phyloP scores from a whole-genome alignment of 345 rosid species.

The Citrus australasica region DNA sequence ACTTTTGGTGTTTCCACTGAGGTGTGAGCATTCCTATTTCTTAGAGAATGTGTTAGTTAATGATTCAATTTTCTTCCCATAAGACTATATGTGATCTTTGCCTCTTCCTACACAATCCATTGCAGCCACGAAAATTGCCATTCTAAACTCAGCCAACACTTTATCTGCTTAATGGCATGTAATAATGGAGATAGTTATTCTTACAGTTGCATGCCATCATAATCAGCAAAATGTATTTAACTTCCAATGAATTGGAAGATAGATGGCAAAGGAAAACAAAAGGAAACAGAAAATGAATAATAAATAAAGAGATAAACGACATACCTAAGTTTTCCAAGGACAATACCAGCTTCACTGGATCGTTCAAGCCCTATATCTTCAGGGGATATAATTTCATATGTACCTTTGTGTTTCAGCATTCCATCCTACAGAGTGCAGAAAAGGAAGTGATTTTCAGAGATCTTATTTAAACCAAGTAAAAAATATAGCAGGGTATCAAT shows the following conservation, averaged over 20 bases:
- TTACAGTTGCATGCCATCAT: neutral
- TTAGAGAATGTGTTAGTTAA: neutral
- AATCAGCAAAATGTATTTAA: neutral
- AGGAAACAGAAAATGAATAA: neutral
- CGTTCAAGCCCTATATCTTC: constrained; percentile 93
- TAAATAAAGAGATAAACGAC: neutral
- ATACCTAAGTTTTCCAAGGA: constrained; percentile 93
- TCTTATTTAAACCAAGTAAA: neutral
- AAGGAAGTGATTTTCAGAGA: constrained; percentile 4
- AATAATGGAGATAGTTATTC: neutral
- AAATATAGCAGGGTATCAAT: neutral
- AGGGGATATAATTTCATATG: constrained; percentile 87
- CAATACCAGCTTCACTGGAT: constrained; percentile 82
- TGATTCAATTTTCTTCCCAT: neutral
- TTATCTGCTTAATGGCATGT: neutral
- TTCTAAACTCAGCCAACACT: neutral
- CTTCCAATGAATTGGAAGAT: neutral
- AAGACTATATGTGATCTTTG: neutral
- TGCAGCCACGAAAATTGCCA: neutral
- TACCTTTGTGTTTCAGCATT: constrained; percentile 88
- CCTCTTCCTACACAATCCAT: neutral
- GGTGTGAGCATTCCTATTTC: neutral
- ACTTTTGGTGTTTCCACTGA: neutral
- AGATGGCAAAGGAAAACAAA: neutral
- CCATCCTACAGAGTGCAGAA: constrained; percentile 70